Evolutionary conservation across 1,284 basidiomycete species (phyloP), one percentile per base, ranked within the genome.

Genomic region (Puccinia horiana): DNA sequence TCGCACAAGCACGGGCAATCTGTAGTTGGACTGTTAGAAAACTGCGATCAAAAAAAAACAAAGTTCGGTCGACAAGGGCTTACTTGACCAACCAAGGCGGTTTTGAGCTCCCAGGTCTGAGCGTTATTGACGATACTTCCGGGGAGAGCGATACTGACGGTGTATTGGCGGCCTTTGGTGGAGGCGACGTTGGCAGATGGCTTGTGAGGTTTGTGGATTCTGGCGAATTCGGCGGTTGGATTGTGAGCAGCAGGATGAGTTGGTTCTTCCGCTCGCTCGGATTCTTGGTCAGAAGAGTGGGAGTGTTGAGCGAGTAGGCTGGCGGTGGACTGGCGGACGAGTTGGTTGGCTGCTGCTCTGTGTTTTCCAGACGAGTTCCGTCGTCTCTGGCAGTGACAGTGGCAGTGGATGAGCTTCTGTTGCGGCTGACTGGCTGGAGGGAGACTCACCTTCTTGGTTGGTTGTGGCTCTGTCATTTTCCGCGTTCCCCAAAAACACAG

Each of bases 51-150:
- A n/a, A n/a, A n/a, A n/a, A n/a, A n/a, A n/a, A n/a, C n/a, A n/a
- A n/a, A n/a, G n/a, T n/a, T n/a, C n/a, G n/a, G n/a, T n/a, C n/a
- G n/a, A n/a, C n/a, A n/a, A n/a, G n/a, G n/a, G 75, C 81, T 69
- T 52, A 84, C 84, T 69, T 84, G 86, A 4, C 85, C 85, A 8
- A 85, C 86, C 14, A 87, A 78, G 6, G 85, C 81, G 23, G 84
- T 84, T 29, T 86, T 84, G n/a, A 87, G 83, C 54, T 87, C 86
- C 5, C 84, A 84, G 16, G 85, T 85, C 54, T 87, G 86, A 2
- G 86, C 86, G 81, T 87, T 87, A 73, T 84, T 83, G 0, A 87
- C 84, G 67, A 87, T 86, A 26, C 83, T 84, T 0, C 86, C 86
- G 4, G 86, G 86, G 12, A 87, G 83, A 4, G 86, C 86, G 26